Conservation (phyloP, 2,329 filamentous ascomycete species). For the Rutstroemia sp. region DNA sequence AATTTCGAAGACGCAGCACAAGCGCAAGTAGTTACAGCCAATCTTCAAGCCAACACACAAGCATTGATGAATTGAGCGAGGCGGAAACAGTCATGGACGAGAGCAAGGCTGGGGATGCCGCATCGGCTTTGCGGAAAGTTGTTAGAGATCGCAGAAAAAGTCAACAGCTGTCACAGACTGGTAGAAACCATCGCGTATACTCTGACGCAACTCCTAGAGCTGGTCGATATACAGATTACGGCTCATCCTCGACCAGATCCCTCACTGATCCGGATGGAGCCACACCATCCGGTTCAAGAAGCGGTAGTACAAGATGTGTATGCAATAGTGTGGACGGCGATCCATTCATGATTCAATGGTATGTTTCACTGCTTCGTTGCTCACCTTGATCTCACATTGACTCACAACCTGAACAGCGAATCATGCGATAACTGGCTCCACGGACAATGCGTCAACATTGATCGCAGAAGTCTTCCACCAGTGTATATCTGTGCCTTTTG, state of each 20-base stretch:
- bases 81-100: slow-evolving; percentile 48
- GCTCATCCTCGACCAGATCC: slow-evolving; percentile 41
- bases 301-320: slow-evolving; percentile 44
- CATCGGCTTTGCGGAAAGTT: slow-evolving; percentile 53
- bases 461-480: slow-evolving; percentile 45
- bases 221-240: slow-evolving; percentile 19
- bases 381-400: background rate
- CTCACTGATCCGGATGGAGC: slow-evolving; percentile 41
- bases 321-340: slow-evolving; percentile 40
- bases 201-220: slow-evolving; percentile 16
- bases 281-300: slow-evolving; percentile 35
- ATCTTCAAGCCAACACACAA: slow-evolving; percentile 25
- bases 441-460: slow-evolving; percentile 55
- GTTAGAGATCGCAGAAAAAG: slow-evolving; percentile 25
- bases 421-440: slow-evolving; percentile 61
- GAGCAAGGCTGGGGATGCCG: slow-evolving; percentile 45
- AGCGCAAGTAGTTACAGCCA: slow-evolving; percentile 24
- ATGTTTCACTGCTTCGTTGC: slow-evolving; percentile 23
- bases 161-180: slow-evolving; percentile 17
- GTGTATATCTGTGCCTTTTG: slow-evolving; percentile 60
- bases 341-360: slow-evolving; percentile 59
- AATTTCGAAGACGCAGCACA: slow-evolving; percentile 17
- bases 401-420: slow-evolving; percentile 38
- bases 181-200: slow-evolving; percentile 19
- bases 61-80: slow-evolving; percentile 42